These are phyloP conservation scores for Quercus variabilis DNA, from an alignment of 306 rosid genomes.

Conservation along the genomic window DNA sequence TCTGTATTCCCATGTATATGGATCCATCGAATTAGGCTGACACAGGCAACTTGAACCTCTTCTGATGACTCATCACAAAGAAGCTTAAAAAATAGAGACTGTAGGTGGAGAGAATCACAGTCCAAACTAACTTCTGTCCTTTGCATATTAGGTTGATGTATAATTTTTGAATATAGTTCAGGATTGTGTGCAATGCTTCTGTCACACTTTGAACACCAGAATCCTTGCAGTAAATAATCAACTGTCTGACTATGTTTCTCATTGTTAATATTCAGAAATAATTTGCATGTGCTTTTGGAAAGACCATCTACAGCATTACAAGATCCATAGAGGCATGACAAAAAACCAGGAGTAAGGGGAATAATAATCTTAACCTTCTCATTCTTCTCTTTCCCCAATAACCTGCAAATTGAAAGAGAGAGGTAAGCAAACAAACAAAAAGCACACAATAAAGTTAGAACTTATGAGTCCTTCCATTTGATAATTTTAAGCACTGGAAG, in stretches of 20 bases:
- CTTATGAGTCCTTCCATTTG: not conserved
- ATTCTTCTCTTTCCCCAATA: slow-evolving; percentile 41
- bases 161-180: too few relatives aligned
- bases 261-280: slow-evolving; percentile 38
- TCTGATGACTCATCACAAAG: too few relatives aligned
- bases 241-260: slow-evolving; percentile 43
- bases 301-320: slow-evolving; percentile 11
- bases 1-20: slow-evolving; percentile 51
- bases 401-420: slow-evolving; percentile 30
- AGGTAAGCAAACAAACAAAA: slow-evolving; percentile 16
- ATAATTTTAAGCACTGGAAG: not conserved
- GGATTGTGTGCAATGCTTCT: too few relatives aligned
- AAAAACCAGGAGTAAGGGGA: slow-evolving; percentile 68
- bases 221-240: slow-evolving; percentile 31
- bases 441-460: not conserved
- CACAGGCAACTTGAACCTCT: slow-evolving; percentile 63
- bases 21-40: slow-evolving; percentile 56
- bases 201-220: too few relatives aligned
- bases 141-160: too few relatives aligned
- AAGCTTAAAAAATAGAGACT: too few relatives aligned
- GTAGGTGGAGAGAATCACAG: too few relatives aligned
- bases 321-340: too few relatives aligned
- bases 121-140: too few relatives aligned
- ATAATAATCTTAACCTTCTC: slow-evolving; percentile 53
- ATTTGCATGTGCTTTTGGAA: slow-evolving; percentile 44